phyloP scores from a whole-genome alignment of 2,329 filamentous ascomycete species.

The Colletotrichum plurivorum region DNA sequence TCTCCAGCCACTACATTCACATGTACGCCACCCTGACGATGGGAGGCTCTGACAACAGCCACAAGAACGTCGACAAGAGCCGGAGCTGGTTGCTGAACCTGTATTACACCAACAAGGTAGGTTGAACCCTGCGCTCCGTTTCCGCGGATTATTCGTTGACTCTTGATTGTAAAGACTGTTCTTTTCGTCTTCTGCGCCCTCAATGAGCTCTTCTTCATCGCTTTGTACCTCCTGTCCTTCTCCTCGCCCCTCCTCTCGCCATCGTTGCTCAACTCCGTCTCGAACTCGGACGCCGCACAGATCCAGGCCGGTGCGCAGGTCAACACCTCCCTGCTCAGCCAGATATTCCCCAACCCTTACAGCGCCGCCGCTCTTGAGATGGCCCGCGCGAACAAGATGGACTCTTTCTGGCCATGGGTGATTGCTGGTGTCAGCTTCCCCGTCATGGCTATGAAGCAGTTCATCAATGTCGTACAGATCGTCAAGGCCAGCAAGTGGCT shows the following conservation, averaged over 20 bases:
- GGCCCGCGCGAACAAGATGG: constrained; percentile 94
- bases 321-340: constrained; percentile 76
- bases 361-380: constrained; percentile 93
- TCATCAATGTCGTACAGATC: constrained; percentile 94
- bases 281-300: constrained; percentile 64
- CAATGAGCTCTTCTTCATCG: constrained; percentile 98
- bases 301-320: constrained; percentile 79
- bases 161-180: constrained; percentile 73
- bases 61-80: constrained; percentile 93
- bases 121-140: not conserved
- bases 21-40: constrained; percentile 97
- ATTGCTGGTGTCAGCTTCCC: constrained; percentile 85
- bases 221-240: constrained; percentile 97
- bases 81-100: constrained; percentile 91
- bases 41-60: constrained; percentile 83
- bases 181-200: constrained; percentile 91
- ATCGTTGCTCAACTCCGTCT: constrained; percentile 78
- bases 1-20: constrained; percentile 98
- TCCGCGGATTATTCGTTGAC: constrained; percentile 35
- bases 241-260: constrained; percentile 91
- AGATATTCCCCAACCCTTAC: constrained; percentile 90
- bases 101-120: constrained; percentile 97
- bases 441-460: constrained; percentile 92
- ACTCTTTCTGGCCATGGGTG: constrained; percentile 77
- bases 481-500: constrained; percentile 94